Percentiles rank a stretch among this genome's conserved stretches.
phyloP scores from a whole-genome alignment of 148 eudicot species.

The Fagopyrum homotropicum region DNA sequence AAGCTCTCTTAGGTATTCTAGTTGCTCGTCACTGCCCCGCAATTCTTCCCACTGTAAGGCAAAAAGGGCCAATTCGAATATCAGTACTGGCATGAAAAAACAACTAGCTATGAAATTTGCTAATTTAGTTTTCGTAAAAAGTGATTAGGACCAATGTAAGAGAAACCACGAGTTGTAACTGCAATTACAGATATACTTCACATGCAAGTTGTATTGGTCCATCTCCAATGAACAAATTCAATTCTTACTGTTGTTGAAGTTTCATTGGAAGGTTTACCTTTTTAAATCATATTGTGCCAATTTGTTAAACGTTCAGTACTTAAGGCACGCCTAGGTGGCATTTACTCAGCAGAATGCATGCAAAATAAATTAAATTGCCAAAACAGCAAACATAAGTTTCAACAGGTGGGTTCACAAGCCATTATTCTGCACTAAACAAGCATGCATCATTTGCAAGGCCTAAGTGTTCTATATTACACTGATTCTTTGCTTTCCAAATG shows the following conservation, averaged over 20 bases:
- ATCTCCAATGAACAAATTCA: too few species aligned
- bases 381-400: too few species aligned
- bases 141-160: neutral
- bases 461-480: too few species aligned
- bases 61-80: neutral
- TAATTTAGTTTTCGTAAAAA: neutral
- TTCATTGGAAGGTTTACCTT: neutral
- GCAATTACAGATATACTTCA: neutral
- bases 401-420: neutral
- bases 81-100: neutral
- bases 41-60: constrained; percentile 75
- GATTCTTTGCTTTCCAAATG: too few species aligned
- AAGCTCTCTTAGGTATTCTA: constrained; percentile 59
- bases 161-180: neutral
- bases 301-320: neutral
- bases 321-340: neutral
- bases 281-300: neutral
- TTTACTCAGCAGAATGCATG: neutral
- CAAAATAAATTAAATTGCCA: neutral
- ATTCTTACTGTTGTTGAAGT: neutral
- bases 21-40: constrained; percentile 66
- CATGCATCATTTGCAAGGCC: neutral
- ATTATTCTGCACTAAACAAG: neutral
- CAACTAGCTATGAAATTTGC: neutral
- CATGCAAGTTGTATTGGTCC: neutral